phyloP scores from a whole-genome alignment of 1,139 yeast genomes.

The Protomyces gravidus region DNA sequence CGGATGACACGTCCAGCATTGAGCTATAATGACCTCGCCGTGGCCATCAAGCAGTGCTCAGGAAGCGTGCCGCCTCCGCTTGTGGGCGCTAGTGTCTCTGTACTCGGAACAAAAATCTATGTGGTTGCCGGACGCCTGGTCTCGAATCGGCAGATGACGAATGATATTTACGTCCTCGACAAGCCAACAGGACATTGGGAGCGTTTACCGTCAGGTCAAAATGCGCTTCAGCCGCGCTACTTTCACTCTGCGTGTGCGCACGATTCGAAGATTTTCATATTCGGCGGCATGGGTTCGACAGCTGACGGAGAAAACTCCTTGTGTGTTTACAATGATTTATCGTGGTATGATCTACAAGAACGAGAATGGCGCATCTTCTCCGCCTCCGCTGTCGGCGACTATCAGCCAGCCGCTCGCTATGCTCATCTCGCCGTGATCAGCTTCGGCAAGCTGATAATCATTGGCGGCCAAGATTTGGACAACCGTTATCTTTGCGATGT shows the following conservation, averaged over 20 bases:
- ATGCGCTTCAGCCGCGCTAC: conserved; percentile 31
- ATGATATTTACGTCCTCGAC: conserved; percentile 33
- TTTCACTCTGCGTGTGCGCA: conserved; percentile 33
- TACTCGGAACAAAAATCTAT: conserved; percentile 30
- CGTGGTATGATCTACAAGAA: conserved; percentile 29
- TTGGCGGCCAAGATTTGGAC: conserved; percentile 35
- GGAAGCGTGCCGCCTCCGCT: conserved; percentile 35
- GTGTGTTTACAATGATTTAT: conserved; percentile 30
- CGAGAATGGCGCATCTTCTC: conserved; percentile 16
- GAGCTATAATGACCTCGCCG: conserved; percentile 5
- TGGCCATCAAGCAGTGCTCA: conserved; percentile 1
- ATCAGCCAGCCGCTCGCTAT: conserved; percentile 32
- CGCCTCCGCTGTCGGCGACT: neutral
- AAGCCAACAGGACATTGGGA: conserved; percentile 32
- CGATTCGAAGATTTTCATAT: conserved; percentile 30
- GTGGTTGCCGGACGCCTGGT: conserved; percentile 35
- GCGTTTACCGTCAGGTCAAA: conserved; percentile 13
- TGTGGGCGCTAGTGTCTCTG: conserved; percentile 33
- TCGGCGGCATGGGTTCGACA: conserved; percentile 33
- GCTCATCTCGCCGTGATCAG: conserved; percentile 34
- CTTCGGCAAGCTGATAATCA: conserved; percentile 30
- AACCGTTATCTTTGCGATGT: conserved; percentile 32
- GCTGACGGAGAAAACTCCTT: conserved; percentile 18
- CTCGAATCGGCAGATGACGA: conserved; percentile 23
- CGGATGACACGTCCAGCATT: neutral